Conservation (phyloP, 73 alveolate species). For the Uronychia setigera region DNA sequence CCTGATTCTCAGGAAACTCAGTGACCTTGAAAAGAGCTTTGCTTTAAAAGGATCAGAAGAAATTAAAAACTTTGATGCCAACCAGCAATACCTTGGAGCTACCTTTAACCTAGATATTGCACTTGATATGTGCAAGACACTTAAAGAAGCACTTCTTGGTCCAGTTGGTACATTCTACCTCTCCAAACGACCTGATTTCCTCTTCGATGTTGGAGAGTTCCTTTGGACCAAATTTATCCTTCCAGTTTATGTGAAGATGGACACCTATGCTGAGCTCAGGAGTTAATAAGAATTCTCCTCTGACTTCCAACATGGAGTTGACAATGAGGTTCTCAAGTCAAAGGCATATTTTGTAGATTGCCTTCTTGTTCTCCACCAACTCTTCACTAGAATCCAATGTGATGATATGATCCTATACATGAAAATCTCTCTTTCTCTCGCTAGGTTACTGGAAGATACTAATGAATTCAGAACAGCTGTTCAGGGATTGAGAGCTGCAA, state of each 20-base stretch:
- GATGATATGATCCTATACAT: constrained; percentile 66
- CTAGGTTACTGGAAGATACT: constrained; percentile 70
- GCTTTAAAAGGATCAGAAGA: constrained; percentile 37
- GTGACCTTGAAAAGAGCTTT: constrained; percentile 81
- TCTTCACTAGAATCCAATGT: constrained; percentile 54
- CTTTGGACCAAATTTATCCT: constrained; percentile 61
- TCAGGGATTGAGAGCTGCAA: constrained; percentile 66
- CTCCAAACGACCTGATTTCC: constrained; percentile 65
- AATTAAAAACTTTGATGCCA: constrained; percentile 29
- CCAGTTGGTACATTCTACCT: constrained; percentile 74
- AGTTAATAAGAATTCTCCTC: constrained; percentile 52
- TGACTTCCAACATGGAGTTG: constrained; percentile 49
- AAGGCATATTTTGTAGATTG: constrained; percentile 63
- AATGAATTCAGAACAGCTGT: constrained; percentile 72
- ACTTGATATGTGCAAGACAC: constrained; percentile 55
- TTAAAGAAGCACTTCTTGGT: constrained; percentile 71
- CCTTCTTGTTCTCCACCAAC: constrained; percentile 57
- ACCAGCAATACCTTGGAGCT: constrained; percentile 34
- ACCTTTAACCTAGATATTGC: constrained; percentile 62
- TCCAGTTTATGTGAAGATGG: constrained; percentile 59
- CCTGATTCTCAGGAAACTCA: constrained; percentile 82
- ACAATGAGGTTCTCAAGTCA: constrained; percentile 40
- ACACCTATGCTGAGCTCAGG: constrained; percentile 57
- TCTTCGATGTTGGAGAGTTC: constrained; percentile 47
- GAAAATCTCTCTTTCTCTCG: constrained; percentile 66